Evolutionary conservation across 768 basidiomycete genomes (phyloP), one percentile per base, ranked within the genome.

Genomic region (Mycena belliarum): DNA sequence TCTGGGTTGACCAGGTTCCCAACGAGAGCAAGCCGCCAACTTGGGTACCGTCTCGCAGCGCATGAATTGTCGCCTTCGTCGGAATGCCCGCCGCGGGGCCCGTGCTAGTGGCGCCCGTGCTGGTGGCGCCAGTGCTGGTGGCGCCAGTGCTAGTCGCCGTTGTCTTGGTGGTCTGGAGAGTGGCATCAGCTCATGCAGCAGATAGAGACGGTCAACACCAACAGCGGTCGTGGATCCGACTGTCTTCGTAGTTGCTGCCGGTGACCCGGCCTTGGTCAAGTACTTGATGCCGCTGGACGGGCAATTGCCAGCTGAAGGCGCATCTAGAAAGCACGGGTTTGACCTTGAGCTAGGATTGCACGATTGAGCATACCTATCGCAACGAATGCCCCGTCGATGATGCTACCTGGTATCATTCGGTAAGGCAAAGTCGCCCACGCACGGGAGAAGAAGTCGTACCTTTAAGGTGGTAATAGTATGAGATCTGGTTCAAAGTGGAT

Each of bases 341-440:
- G 32, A 32, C 21, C 29, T 24, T n/a, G n/a, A 9, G 11, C 37
- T 23, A 8, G 10, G 44, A 40, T 15, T 6, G 4, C 14, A 42
- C 8, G 52, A 46, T 12, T 38, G 26, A 28, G 65, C 79, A 49
- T 61, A 88, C 86, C 64, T 55, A 88, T 87, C 6, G 81, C 77
- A 26, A 83, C 72, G 57, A 89, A 88, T 4, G 64, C 63, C 15
- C 89, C 89, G 65, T 89, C 87, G 47, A 89, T 78, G 26, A 82
- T 65, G n/a, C 86, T 87, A 41, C 88, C 88, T 65, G 77, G 72
- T 55, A 87, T n/a, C n/a, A n/a, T 56, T 65, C 88, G 79, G 73
- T 84, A 86, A 68, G 87, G n/a, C 87, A 79, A 81, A 88, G 50
- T 12, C 29, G 76, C 78, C 49, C 87, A 82, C 20, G 11, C 4